Base-by-base conservation (phyloP, 2,329 filamentous ascomycete species). In the Colletotrichum sp. region DNA sequence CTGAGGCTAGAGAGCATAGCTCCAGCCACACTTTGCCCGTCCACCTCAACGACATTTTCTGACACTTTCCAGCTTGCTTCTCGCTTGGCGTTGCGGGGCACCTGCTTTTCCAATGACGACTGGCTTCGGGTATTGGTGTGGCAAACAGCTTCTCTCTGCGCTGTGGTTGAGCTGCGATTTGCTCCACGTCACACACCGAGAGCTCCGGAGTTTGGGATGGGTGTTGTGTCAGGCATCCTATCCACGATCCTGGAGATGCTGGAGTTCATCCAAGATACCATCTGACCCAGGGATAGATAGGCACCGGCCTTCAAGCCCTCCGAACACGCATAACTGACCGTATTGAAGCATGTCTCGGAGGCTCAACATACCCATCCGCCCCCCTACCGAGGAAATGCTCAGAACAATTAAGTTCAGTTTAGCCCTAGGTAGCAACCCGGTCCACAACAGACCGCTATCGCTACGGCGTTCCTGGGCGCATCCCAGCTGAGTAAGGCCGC, bases 401-500 rank as follows among this genome's bases (percentile, higher is more conserved):
- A 13, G 6, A 36, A 36, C n/a, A 34, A 24, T 18, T 16, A 59
- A 51, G 29, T 59, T 58, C 43, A 58, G 27, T 34, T 36, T 47
- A 71, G 66, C 57, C 34, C 68, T 66, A 51, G 61, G 7, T 13
- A 51, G 43, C 43, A 51, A 21, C n/a, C 43, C 43, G n/a, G 57
- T 51, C 68, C 71, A 73, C 71, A 38, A 21, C 55, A 43, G 24
- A 59, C 67, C 36, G 54, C 59, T 34, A 59, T 57, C 54, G 54
- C 54, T 51, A 47, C 59, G 55, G 55, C 58, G 21, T 64, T 58
- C 29, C 59, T 55, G 66, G 67, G 31, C 66, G 58, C 59, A 70
- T 61, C 66, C 70, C 38, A 71, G 71, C 68, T 73, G 38, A 66
- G 62, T 58, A 71, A 54, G 47, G 62, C 47, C 68, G 72, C 72